Percentiles rank a stretch among this genome's conserved stretches.
phyloP scores from a whole-genome alignment of 2,329 filamentous ascomycete species.

The Phyllosticta citrichinensis region DNA sequence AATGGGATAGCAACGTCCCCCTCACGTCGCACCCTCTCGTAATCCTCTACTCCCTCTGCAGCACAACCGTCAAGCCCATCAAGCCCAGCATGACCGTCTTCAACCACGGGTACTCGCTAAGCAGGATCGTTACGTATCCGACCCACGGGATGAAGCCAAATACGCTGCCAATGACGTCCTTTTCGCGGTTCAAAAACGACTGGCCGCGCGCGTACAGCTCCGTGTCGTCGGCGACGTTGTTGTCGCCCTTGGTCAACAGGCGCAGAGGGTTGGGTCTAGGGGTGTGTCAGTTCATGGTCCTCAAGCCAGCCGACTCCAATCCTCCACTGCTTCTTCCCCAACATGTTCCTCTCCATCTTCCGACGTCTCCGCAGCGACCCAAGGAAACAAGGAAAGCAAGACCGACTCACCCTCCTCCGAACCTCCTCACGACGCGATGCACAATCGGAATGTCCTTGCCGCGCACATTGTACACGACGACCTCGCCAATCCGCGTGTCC shows the following conservation, averaged over 20 bases:
- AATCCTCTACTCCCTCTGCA: slow-evolving; percentile 65
- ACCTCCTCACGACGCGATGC: slow-evolving; percentile 72
- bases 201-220: slow-evolving; percentile 81
- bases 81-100: slow-evolving; percentile 91
- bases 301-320: background rate
- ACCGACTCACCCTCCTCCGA: slow-evolving; percentile 45
- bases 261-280: slow-evolving; percentile 41
- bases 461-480: slow-evolving; percentile 74
- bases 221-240: slow-evolving; percentile 88
- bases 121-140: slow-evolving; percentile 90
- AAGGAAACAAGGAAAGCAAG: background rate
- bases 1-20: no score
- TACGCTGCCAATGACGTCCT: slow-evolving; percentile 89
- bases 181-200: slow-evolving; percentile 67
- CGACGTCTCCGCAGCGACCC: no score
- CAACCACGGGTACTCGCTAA: slow-evolving; percentile 92
- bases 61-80: slow-evolving; percentile 87
- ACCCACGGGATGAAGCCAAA: slow-evolving; percentile 88
- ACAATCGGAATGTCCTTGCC: slow-evolving; percentile 98
- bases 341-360: background rate
- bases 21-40: background rate
- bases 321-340: background rate
- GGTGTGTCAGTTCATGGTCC: background rate
- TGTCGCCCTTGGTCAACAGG: slow-evolving; percentile 94
- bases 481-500: slow-evolving; percentile 59